phyloP scores from a whole-genome alignment of 2,329 filamentous ascomycete genomes.

The Hypoxylon sp. region DNA sequence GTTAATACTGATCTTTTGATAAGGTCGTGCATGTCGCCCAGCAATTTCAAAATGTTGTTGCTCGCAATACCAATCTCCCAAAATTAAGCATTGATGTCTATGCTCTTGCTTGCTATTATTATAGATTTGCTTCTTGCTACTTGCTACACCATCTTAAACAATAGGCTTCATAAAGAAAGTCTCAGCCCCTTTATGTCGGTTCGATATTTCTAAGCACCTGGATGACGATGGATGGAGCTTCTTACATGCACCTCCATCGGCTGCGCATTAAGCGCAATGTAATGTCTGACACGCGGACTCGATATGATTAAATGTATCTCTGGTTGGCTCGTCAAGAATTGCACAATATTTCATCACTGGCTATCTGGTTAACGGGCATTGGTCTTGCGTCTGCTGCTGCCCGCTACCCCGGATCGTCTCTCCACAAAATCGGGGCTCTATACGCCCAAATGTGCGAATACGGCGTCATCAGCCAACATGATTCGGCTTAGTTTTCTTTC shows the following conservation, averaged over 20 bases:
- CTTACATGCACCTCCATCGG: slow-evolving; percentile 18
- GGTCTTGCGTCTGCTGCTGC: slow-evolving; percentile 29
- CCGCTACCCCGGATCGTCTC: slow-evolving; percentile 42
- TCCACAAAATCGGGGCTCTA: slow-evolving; percentile 34
- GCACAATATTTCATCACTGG: slow-evolving; percentile 47
- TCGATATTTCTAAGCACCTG: slow-evolving; percentile 15
- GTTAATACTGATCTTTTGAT: slow-evolving; percentile 20
- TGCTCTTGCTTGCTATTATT: slow-evolving; percentile 21
- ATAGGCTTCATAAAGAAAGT: neutral
- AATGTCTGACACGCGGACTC: slow-evolving; percentile 15
- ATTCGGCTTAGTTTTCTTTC: slow-evolving; percentile 31
- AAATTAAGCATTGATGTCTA: slow-evolving; percentile 20
- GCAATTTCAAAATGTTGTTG: slow-evolving; percentile 3
- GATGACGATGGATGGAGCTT: slow-evolving; percentile 12
- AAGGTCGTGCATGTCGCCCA: slow-evolving; percentile 13
- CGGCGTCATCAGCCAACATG: slow-evolving; percentile 34
- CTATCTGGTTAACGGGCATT: slow-evolving; percentile 31
- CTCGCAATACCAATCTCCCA: slow-evolving; percentile 11
- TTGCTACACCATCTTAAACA: slow-evolving; percentile 6
- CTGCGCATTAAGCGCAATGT: slow-evolving; percentile 13
- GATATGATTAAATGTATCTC: slow-evolving; percentile 11
- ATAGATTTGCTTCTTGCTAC: slow-evolving; percentile 3
- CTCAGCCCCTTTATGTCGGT: slow-evolving; percentile 10
- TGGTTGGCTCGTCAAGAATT: slow-evolving; percentile 43
- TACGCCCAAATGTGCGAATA: slow-evolving; percentile 34